Evolutionary conservation across 176 grass and related monocot genomes (phyloP).

Genomic region (Lolium perenne): DNA sequence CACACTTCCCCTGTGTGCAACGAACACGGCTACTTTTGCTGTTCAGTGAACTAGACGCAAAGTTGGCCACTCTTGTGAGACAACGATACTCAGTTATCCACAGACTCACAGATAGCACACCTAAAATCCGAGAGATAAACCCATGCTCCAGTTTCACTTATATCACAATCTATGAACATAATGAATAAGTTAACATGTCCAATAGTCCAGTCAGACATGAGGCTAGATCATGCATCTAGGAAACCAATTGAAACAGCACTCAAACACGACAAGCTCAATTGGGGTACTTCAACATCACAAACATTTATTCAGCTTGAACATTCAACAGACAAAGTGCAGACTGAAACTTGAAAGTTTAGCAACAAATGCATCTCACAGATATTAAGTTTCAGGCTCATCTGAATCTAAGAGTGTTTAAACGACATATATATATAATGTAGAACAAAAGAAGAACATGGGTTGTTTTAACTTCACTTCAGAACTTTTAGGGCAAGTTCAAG

Average conservation of each 20-base stretch:
- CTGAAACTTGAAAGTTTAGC: not conserved
- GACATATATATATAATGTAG: not conserved
- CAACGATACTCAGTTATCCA: not conserved
- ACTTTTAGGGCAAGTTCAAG: not conserved
- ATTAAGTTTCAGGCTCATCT: not conserved
- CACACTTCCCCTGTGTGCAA: not conserved
- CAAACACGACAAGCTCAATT: not conserved
- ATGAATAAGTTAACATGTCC: not conserved
- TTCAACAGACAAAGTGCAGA: conserved; percentile 20
- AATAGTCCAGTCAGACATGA: not conserved
- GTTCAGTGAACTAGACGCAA: not conserved
- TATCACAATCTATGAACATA: not conserved
- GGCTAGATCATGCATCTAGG: not conserved
- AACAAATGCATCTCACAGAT: not conserved
- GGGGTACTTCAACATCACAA: not conserved
- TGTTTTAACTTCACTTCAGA: not conserved
- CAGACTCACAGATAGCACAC: not conserved
- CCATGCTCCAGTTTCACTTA: not conserved
- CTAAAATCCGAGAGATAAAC: not conserved
- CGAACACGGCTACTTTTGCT: not conserved
- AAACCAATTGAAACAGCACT: not conserved
- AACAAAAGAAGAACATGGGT: conserved; percentile 18
- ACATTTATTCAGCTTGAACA: conserved; percentile 36
- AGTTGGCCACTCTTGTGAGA: not conserved
- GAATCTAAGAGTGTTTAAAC: not conserved